These are phyloP conservation scores for Akanthomyces lecanii DNA, from an alignment of 2,329 filamentous ascomycete species.

Conservation along the genomic window DNA sequence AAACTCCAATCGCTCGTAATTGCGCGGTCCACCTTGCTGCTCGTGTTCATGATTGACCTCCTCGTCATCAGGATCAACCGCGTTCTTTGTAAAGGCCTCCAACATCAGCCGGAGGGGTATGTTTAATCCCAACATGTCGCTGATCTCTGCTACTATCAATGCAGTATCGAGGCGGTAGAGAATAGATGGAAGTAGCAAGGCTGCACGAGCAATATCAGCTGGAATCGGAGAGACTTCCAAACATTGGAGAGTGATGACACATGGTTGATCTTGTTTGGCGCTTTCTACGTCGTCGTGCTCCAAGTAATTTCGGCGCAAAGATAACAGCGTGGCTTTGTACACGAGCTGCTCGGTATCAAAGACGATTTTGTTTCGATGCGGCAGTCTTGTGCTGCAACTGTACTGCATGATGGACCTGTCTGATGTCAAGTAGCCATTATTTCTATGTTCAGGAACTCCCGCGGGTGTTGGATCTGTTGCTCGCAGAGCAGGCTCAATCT, in stretches of 20 bases:
- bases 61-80: constrained; percentile 72
- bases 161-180: constrained; percentile 79
- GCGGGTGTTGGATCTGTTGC: constrained; percentile 62
- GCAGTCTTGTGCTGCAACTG: constrained; percentile 70
- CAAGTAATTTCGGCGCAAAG: constrained; percentile 77
- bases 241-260: constrained; percentile 72
- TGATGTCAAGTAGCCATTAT: constrained; percentile 38
- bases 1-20: constrained; percentile 93
- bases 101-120: constrained; percentile 68
- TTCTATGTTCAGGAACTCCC: constrained; percentile 44
- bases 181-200: constrained; percentile 74
- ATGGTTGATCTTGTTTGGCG: constrained; percentile 26
- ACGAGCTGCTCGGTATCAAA: constrained; percentile 76
- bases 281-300: constrained; percentile 51
- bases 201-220: constrained; percentile 64
- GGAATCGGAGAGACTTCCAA: constrained; percentile 75
- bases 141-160: constrained; percentile 75
- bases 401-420: constrained; percentile 73
- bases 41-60: constrained; percentile 69
- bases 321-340: constrained; percentile 66
- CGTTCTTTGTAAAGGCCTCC: constrained; percentile 90
- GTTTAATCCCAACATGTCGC: constrained; percentile 57
- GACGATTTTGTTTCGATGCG: constrained; percentile 43
- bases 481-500: constrained; percentile 53
- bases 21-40: constrained; percentile 74